Conservation (phyloP, 192 early-diverging fungal genomes). For the Coemansia guatemalensis region DNA sequence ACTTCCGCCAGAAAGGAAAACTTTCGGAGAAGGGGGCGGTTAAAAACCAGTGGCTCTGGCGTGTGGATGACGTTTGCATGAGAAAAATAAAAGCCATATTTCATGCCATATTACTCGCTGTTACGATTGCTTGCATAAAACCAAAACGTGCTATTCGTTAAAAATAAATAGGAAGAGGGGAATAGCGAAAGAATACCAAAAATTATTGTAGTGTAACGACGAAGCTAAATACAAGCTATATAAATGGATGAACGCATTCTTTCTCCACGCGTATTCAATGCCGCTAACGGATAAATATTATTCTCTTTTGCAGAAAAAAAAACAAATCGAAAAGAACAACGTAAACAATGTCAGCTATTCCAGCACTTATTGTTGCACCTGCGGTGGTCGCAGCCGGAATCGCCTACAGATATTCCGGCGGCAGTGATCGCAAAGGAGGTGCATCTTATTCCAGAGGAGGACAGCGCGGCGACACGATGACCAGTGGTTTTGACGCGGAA, state of each 20-base stretch:
- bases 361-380: slow-evolving; percentile 37
- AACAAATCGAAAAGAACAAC: not conserved
- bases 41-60: too few relatives aligned
- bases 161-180: not conserved
- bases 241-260: not conserved
- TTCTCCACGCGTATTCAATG: not conserved
- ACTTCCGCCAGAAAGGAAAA: too few relatives aligned
- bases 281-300: too few relatives aligned
- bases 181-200: not conserved
- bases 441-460: not conserved
- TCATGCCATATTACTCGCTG: not conserved
- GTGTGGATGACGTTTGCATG: not conserved
- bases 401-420: slow-evolving; percentile 25
- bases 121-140: not conserved
- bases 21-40: too few relatives aligned
- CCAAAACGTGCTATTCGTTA: too few relatives aligned
- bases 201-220: not conserved
- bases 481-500: not conserved
- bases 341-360: slow-evolving; percentile 36
- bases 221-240: not conserved
- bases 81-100: not conserved
- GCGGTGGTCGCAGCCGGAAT: slow-evolving; percentile 40
- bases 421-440: not conserved
- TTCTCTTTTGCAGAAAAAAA: not conserved
- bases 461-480: not conserved